Base-by-base conservation (phyloP, 2,329 filamentous ascomycete genomes). In the Ploettnerulaceae sp. region DNA sequence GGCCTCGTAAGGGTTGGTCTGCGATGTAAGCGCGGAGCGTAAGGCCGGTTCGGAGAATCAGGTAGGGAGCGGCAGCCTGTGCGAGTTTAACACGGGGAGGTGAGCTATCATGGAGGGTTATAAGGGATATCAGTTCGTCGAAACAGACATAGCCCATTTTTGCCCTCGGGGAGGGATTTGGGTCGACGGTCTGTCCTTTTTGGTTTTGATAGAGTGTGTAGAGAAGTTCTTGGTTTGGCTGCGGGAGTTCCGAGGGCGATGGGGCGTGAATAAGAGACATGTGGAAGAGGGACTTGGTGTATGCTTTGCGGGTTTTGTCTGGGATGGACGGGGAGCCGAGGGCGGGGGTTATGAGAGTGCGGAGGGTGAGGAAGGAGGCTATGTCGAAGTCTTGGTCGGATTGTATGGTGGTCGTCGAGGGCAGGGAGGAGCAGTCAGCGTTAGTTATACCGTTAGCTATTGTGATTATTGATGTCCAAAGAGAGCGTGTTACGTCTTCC, bases 1-100 rank as follows among this genome's bases (percentile, higher is more conserved):
- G 77, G 0, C 93, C 90, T 11, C 93, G 77, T 15, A 98, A 71
- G 1, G 91, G 90, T 62, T 96, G 91, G 64, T 98, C 93, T 3
- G 89, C 86, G 35, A 94, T 82, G 62, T 95, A 97, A 1, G 83
- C 75, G 46, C 88, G 82, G n/a, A 97, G 69, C 0, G 87, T 82
- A 12, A 95, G 71, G 0, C 86, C 89, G 9, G 86, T 81, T 2
- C 93, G 82, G 2, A 95, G 71, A 34, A 97, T 84, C 2, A 97
- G 74, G 59, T 88, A 91, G 0, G 89, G 89, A 0, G 87, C 84
- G 0, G 84, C 79, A 3, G 84, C 84, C 61, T 81, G 77, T 0
- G 91, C 86, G 12, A 97, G 79, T 47, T 56, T 51, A 29, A 58
- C 52, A 29, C 55, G 48, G 35, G 31, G 44, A 52, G 32, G 44